Percentiles rank a stretch among this genome's conserved stretches.
phyloP scores from a whole-genome alignment of 2,329 filamentous ascomycete genomes.

The Pseudogymnoascus sp. region DNA sequence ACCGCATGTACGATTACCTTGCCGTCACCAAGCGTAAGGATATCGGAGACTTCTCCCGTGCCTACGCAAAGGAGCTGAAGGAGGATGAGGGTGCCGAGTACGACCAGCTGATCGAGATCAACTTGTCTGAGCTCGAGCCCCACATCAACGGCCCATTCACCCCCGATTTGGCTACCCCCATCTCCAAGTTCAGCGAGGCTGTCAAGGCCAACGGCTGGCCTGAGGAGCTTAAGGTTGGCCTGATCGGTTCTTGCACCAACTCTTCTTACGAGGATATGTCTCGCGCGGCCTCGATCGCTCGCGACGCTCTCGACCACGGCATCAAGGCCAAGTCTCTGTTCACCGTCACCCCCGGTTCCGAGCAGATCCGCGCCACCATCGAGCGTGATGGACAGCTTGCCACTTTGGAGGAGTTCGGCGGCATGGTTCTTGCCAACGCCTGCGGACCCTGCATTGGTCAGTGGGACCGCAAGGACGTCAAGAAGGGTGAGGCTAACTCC shows the following conservation, averaged over 20 bases:
- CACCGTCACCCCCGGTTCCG: slow-evolving; percentile 91
- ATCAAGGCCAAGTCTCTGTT: slow-evolving; percentile 91
- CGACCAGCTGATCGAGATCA: slow-evolving; percentile 92
- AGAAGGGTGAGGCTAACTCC: slow-evolving; percentile 93
- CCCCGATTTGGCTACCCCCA: slow-evolving; percentile 92
- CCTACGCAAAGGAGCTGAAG: slow-evolving; percentile 77
- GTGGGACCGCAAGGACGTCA: slow-evolving; percentile 89
- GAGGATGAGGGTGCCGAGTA: slow-evolving; percentile 90
- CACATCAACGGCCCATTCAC: slow-evolving; percentile 99
- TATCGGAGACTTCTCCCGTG: slow-evolving; percentile 83
- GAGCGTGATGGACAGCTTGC: slow-evolving; percentile 80
- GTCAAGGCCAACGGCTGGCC: slow-evolving; percentile 96
- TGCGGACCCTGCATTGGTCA: slow-evolving; percentile 91
- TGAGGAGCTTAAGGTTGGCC: slow-evolving; percentile 88
- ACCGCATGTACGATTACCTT: slow-evolving; percentile 96
- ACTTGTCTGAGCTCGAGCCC: slow-evolving; percentile 89
- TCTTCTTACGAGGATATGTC: slow-evolving; percentile 82
- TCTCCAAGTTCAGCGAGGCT: slow-evolving; percentile 93
- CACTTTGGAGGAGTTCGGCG: slow-evolving; percentile 95
- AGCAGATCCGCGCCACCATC: slow-evolving; percentile 94
- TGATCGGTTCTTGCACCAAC: slow-evolving; percentile 99
- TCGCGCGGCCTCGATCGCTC: slow-evolving; percentile 83
- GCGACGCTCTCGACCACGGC: slow-evolving; percentile 84
- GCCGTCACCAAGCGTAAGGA: slow-evolving; percentile 80
- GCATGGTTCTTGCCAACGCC: slow-evolving; percentile 89